These are phyloP conservation scores for Serendipita sp. DNA, from an alignment of 1,284 basidiomycete genomes.

Conservation along the genomic window DNA sequence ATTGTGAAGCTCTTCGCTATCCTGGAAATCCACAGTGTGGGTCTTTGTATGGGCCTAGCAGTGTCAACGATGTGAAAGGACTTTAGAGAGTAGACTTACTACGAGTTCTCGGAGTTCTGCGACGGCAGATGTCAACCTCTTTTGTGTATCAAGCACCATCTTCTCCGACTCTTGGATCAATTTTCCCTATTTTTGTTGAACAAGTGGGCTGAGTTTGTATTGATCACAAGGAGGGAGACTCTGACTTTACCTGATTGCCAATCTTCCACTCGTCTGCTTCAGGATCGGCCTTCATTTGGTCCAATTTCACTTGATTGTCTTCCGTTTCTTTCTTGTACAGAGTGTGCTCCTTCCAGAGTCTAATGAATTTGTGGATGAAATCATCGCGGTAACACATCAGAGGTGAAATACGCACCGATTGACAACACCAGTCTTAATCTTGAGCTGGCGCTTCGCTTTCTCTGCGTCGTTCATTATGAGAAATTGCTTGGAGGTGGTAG, in stretches of 20 bases:
- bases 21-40: conserved; percentile 28
- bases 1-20: conserved; percentile 38
- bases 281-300: conserved; percentile 46
- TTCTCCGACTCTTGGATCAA: conserved; percentile 66
- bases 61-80: conserved; percentile 6
- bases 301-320: conserved; percentile 42
- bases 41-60: conserved; percentile 35
- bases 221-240: conserved; percentile 11
- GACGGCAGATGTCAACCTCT: conserved; percentile 43
- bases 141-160: conserved; percentile 60
- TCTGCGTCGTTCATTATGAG: conserved; percentile 33
- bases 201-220: not conserved
- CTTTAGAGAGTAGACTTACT: conserved; percentile 33
- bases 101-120: conserved; percentile 54
- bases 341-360: conserved; percentile 59
- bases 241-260: conserved; percentile 53
- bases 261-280: conserved; percentile 65
- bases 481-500: not conserved
- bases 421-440: conserved; percentile 63
- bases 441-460: conserved; percentile 49
- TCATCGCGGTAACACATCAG: not conserved
- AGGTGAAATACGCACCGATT: conserved; percentile 42
- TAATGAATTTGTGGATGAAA: conserved; percentile 18
- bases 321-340: conserved; percentile 57
- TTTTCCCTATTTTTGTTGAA: conserved; percentile 36